phyloP scores from a whole-genome alignment of 2,329 filamentous ascomycete species.

The Colletotrichum trifolii region DNA sequence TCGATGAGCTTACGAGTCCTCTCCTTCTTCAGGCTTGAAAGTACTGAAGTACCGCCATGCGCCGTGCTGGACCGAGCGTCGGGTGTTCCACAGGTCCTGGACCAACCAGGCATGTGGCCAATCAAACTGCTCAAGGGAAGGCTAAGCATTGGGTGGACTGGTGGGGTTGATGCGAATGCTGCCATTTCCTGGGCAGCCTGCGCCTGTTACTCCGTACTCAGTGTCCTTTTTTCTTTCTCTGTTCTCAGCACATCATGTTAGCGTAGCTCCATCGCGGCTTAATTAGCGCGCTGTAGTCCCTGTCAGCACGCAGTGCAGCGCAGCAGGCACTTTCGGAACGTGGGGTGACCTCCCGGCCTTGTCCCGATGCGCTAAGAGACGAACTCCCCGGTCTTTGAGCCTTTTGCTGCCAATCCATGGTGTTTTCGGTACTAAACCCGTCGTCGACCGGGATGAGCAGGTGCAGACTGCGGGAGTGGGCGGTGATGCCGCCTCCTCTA shows the following conservation, averaged over 20 bases:
- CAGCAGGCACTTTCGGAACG: conserved; percentile 6
- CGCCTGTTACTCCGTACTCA: neutral
- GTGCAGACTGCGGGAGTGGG: neutral
- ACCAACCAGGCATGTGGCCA: neutral
- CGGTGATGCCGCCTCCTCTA: conserved; percentile 16
- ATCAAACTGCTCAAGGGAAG: neutral
- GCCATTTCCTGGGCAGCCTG: neutral
- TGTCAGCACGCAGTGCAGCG: too few relatives aligned
- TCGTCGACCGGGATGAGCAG: too few relatives aligned
- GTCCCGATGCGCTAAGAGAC: too few relatives aligned
- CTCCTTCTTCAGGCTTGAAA: conserved; percentile 1
- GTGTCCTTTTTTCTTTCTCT: neutral
- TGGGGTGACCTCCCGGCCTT: neutral
- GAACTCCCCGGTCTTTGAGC: too few relatives aligned
- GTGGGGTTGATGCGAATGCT: conserved; percentile 16
- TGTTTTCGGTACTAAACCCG: too few relatives aligned
- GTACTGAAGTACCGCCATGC: too few relatives aligned
- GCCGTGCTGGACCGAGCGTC: neutral
- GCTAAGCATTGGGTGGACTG: neutral
- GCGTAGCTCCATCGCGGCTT: too few relatives aligned
- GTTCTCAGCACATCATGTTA: too few relatives aligned
- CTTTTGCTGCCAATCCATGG: too few relatives aligned
- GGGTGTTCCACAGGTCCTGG: neutral
- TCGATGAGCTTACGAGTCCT: conserved; percentile 49
- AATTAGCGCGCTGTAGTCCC: too few relatives aligned